Percentiles rank a stretch among this genome's conserved stretches.
phyloP scores from a whole-genome alignment of 352 stramenopile genomes.

The Discostella stelligera region DNA sequence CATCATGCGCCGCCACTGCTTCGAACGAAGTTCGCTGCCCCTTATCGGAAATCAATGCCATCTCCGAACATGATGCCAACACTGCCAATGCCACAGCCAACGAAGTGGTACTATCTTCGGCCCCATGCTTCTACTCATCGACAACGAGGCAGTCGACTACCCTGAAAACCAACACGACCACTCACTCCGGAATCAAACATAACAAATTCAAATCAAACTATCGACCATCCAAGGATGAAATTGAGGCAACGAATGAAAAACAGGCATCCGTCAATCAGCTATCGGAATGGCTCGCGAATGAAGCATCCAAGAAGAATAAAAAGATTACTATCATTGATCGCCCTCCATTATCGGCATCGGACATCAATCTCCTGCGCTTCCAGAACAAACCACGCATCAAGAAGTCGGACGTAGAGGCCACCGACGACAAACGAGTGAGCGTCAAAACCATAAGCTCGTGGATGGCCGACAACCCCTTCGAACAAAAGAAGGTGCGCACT shows the following conservation, averaged over 20 bases:
- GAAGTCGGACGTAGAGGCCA: slow-evolving; percentile 64
- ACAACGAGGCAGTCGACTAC: not conserved
- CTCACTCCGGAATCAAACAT: not conserved
- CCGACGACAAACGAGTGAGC: slow-evolving; percentile 65
- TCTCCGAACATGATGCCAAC: not conserved
- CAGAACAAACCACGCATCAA: slow-evolving; percentile 31
- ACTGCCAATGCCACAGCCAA: not conserved
- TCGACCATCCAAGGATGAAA: slow-evolving; percentile 44
- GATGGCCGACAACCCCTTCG: slow-evolving; percentile 67
- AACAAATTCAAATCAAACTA: slow-evolving; percentile 14
- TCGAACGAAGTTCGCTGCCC: not conserved
- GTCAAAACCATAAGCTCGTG: slow-evolving; percentile 69
- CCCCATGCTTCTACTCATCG: not conserved
- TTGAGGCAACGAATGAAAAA: slow-evolving; percentile 68
- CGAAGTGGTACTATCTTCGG: not conserved
- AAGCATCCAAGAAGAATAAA: slow-evolving; percentile 38
- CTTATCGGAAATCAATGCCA: slow-evolving; percentile 1
- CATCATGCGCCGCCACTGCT: not conserved
- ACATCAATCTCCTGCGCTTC: slow-evolving; percentile 18
- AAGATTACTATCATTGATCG: slow-evolving; percentile 14
- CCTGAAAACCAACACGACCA: not conserved
- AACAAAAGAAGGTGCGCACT: slow-evolving; percentile 55
- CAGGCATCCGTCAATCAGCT: slow-evolving; percentile 70
- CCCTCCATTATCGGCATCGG: not conserved
- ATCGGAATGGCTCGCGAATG: slow-evolving; percentile 48